Base-by-base conservation (phyloP, 1,139 yeast species). In the Lodderomyces jiufengensis region DNA sequence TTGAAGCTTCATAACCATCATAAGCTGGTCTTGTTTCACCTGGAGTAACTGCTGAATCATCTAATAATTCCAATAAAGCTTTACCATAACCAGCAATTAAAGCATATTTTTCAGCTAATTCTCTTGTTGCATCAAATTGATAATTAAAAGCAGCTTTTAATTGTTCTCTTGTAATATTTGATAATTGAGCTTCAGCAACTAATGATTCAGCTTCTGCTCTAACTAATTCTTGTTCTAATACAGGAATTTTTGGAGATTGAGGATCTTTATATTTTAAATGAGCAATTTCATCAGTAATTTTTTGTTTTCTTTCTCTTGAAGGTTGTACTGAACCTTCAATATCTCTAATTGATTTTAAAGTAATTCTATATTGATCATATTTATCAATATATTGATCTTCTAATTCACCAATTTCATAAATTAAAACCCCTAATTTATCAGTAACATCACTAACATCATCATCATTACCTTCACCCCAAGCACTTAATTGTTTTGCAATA, bases 11-110 rank as follows among this genome's bases (percentile, higher is more conserved):
- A 66, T 88, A 90, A 51, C 98, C 97, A 59, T 92, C 97, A 66
- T 92, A 92, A 44, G 95, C 94, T 29, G 96, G 94, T 73, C 97
- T 87, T 45, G 96, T 86, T 75, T 92, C 98, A 72, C 98, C 98
- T 48, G 98, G 98, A 48, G 97, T 90, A 49, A 92, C 97, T 45
- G 97, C 94, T 50, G 95, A 72, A 65, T 90, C 97, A 63, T 92
- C 97, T 61, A 92, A 78, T 61, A 92, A 80, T 73, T 92, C 97
- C 61, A 92, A 78, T 47, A 92, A 72, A 34, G 97, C 97, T 77
- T 90, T 92, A 68, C 98, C 97, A 76, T 92, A 92, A 52, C 97
- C 97, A 51, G 97, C 97, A 70, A 92, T 87, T 59, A 92, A 75
- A 37, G 97, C 97, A 53, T 85, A 74, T 73, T 92, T 92, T 75